These are phyloP conservation scores for Pseudocercospora macadamiae DNA, from an alignment of 2,329 filamentous ascomycete genomes.

Conservation along the genomic window DNA sequence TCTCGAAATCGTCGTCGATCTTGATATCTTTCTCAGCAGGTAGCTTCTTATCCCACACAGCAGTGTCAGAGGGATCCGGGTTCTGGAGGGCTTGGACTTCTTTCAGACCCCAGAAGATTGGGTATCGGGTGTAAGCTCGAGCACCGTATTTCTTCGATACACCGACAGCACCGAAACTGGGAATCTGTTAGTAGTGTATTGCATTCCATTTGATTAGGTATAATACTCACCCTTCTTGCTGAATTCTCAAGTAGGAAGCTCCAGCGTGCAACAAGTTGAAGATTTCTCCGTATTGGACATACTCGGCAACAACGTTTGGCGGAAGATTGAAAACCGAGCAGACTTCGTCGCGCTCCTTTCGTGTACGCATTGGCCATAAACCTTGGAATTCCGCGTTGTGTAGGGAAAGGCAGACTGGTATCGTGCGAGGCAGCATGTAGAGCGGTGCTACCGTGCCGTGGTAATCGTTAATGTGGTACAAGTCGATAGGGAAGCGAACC, in stretches of 20 bases:
- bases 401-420: conserved; percentile 65
- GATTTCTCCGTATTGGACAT: conserved; percentile 69
- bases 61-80: conserved; percentile 67
- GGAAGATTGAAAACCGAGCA: conserved; percentile 67
- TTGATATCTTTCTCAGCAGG: conserved; percentile 54
- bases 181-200: neutral
- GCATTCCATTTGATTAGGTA: neutral
- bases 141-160: conserved; percentile 71
- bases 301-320: conserved; percentile 59
- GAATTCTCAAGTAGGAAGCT: conserved; percentile 66
- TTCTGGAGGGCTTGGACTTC: conserved; percentile 67
- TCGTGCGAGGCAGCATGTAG: conserved; percentile 64
- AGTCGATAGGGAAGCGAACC: conserved; percentile 63
- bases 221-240: conserved; percentile 56
- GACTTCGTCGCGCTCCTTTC: conserved; percentile 64
- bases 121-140: conserved; percentile 66
- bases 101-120: conserved; percentile 69
- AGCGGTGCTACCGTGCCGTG: conserved; percentile 66
- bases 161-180: conserved; percentile 65
- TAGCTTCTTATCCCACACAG: conserved; percentile 60
- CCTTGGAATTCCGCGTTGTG: conserved; percentile 73
- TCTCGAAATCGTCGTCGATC: conserved; percentile 60
- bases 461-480: conserved; percentile 71
- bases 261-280: conserved; percentile 71
- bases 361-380: conserved; percentile 67